These are phyloP conservation scores for Phytophthora lateralis DNA, from an alignment of 352 stramenopile genomes.

Conservation along the genomic window DNA sequence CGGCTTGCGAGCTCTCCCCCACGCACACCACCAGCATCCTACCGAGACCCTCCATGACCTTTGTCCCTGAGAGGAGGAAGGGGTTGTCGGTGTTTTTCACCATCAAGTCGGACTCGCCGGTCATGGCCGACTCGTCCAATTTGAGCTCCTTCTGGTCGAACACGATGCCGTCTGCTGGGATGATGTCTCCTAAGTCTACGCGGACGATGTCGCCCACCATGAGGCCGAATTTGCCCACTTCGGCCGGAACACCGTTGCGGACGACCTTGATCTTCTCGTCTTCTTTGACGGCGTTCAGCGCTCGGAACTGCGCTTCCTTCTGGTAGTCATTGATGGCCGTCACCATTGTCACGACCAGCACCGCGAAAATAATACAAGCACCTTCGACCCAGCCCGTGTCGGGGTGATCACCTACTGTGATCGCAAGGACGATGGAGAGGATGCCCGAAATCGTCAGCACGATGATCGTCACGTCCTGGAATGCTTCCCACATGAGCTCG, in stretches of 20 bases:
- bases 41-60: conserved; percentile 92
- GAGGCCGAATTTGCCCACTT: conserved; percentile 80
- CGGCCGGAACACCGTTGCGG: conserved; percentile 61
- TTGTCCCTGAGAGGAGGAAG: conserved; percentile 95
- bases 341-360: conserved; percentile 91
- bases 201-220: conserved; percentile 91
- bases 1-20: conserved; percentile 92
- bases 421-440: conserved; percentile 56
- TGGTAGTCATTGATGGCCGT: conserved; percentile 93
- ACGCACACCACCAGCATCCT: conserved; percentile 95
- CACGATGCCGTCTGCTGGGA: conserved; percentile 91
- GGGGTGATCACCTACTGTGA: conserved; percentile 61
- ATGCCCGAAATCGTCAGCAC: conserved; percentile 58
- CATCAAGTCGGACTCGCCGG: conserved; percentile 91
- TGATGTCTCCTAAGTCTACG: conserved; percentile 84
- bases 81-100: conserved; percentile 86
- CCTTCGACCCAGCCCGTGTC: conserved; percentile 91
- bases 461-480: conserved; percentile 85
- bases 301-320: conserved; percentile 91
- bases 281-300: conserved; percentile 85
- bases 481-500: conserved; percentile 90
- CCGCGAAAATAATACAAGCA: conserved; percentile 90
- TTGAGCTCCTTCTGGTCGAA: conserved; percentile 90
- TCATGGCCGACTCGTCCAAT: conserved; percentile 92
- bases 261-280: conserved; percentile 88